Conservation (phyloP, 1,284 basidiomycete species). For the Limonomyces culmigenus region DNA sequence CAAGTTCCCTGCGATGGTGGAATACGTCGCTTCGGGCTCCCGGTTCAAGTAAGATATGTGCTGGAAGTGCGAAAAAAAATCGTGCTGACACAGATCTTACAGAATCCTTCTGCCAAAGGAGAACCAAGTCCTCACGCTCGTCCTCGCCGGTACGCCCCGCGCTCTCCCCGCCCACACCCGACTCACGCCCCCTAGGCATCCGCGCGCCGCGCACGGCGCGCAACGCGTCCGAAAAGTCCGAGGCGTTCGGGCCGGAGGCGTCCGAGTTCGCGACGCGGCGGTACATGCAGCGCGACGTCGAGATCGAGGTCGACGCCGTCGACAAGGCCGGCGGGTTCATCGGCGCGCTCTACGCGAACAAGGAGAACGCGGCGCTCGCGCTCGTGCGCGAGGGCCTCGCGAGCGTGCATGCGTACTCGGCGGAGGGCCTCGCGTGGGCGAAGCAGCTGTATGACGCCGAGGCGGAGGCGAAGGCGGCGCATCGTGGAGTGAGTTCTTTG, state of each 20-base stretch:
- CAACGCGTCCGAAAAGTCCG: slow-evolving; percentile 71
- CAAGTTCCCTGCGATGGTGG: slow-evolving; percentile 74
- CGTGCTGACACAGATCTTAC: slow-evolving; percentile 14
- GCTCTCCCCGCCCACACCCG: slow-evolving; percentile 19
- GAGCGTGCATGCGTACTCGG: slow-evolving; percentile 76
- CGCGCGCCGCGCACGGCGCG: slow-evolving; percentile 72
- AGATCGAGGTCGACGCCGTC: slow-evolving; percentile 77
- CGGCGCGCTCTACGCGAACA: slow-evolving; percentile 69
- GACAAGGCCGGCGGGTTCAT: slow-evolving; percentile 97
- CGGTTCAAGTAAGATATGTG: slow-evolving; percentile 72
- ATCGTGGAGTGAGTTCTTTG: slow-evolving; percentile 77
- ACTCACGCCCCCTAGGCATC: slow-evolving; percentile 44
- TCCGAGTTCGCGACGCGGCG: slow-evolving; percentile 64
- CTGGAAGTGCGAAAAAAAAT: slow-evolving; percentile 1
- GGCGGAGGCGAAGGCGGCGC: slow-evolving; percentile 64
- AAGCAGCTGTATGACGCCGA: slow-evolving; percentile 76
- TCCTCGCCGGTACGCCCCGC: slow-evolving; percentile 68
- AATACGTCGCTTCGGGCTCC: slow-evolving; percentile 87
- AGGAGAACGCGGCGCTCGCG: slow-evolving; percentile 75
- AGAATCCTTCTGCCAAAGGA: slow-evolving; percentile 82
- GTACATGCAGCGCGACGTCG: slow-evolving; percentile 91
- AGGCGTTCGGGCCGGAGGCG: slow-evolving; percentile 80
- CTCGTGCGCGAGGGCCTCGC: slow-evolving; percentile 81
- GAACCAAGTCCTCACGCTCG: slow-evolving; percentile 79
- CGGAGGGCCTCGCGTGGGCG: slow-evolving; percentile 65